A percentile compares a stretch with the other conserved stretches of the same genome.
Evolutionary conservation across 179 eudicot genomes (phyloP).

Genomic region (Nepenthes alata): DNA sequence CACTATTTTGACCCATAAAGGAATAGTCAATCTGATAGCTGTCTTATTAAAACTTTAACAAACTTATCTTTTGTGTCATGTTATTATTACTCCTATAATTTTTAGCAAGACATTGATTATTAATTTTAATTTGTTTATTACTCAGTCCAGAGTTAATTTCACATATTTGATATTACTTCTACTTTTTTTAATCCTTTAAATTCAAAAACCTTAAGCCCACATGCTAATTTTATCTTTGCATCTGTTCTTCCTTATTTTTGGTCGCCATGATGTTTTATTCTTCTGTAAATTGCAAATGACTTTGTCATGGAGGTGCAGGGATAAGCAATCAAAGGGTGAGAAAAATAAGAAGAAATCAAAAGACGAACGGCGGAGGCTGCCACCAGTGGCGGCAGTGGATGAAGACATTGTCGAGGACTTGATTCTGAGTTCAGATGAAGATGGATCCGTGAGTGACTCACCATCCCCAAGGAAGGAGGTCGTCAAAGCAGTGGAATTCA

Average conservation of each 20-base stretch:
- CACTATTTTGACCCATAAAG: too few species aligned
- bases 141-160: too few species aligned
- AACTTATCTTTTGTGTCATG: too few species aligned
- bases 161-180: too few species aligned
- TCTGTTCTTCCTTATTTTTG: too few species aligned
- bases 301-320: slow-evolving; percentile 20
- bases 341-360: slow-evolving; percentile 24
- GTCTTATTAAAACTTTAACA: too few species aligned
- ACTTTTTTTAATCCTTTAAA: too few species aligned
- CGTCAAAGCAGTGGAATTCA: slow-evolving; percentile 14
- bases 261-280: not conserved
- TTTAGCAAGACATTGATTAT: too few species aligned
- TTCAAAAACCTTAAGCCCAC: too few species aligned
- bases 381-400: slow-evolving; percentile 20
- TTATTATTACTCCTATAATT: too few species aligned
- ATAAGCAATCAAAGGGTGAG: slow-evolving; percentile 26
- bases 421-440: slow-evolving; percentile 84
- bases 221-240: not conserved
- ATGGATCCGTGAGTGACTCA: slow-evolving; percentile 24
- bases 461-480: slow-evolving; percentile 11
- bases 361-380: slow-evolving; percentile 17
- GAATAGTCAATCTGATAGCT: too few species aligned
- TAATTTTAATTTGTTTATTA: too few species aligned
- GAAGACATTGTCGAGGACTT: slow-evolving; percentile 89
- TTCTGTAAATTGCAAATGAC: not conserved